Evolutionary conservation across 371 early-diverging fungal species (phyloP).

Genomic region (Zopfochytrium polystomum): DNA sequence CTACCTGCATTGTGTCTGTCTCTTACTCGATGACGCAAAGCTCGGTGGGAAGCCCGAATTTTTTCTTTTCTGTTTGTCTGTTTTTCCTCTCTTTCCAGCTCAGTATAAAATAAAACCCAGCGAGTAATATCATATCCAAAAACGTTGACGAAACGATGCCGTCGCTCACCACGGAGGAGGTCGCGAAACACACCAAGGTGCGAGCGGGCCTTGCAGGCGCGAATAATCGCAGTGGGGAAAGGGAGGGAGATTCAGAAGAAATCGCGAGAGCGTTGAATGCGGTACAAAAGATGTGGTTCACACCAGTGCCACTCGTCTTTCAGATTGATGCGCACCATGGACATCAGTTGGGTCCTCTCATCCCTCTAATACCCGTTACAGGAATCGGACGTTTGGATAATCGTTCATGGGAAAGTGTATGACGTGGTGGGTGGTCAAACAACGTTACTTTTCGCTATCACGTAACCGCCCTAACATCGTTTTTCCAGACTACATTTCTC

Average conservation of each 20-base stretch:
- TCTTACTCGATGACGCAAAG: too few relatives aligned
- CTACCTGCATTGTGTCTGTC: too few relatives aligned
- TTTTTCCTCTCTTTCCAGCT: too few relatives aligned
- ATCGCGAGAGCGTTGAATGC: too few relatives aligned
- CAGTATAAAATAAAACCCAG: too few relatives aligned
- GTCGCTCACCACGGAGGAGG: slow-evolving; percentile 20
- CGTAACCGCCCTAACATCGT: not conserved
- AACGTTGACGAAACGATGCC: slow-evolving; percentile 9
- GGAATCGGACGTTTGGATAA: slow-evolving; percentile 34
- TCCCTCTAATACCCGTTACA: not conserved
- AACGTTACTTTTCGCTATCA: not conserved
- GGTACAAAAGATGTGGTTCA: not conserved
- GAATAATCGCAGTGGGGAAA: too few relatives aligned
- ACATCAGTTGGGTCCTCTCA: not conserved
- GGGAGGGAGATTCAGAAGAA: too few relatives aligned
- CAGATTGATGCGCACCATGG: not conserved
- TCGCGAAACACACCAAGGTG: slow-evolving; percentile 33
- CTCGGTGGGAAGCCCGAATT: too few relatives aligned
- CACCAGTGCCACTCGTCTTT: not conserved
- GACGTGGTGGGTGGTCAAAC: slow-evolving; percentile 22
- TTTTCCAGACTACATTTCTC: slow-evolving; percentile 6
- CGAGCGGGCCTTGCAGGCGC: too few relatives aligned
- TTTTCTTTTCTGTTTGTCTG: too few relatives aligned
- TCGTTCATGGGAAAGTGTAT: slow-evolving; percentile 45
- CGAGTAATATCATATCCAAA: too few relatives aligned